Percentiles rank a stretch among this genome's conserved stretches.
Evolutionary conservation across 2,329 filamentous ascomycete genomes (phyloP).

Genomic region (Chalaropsis ovoidea): DNA sequence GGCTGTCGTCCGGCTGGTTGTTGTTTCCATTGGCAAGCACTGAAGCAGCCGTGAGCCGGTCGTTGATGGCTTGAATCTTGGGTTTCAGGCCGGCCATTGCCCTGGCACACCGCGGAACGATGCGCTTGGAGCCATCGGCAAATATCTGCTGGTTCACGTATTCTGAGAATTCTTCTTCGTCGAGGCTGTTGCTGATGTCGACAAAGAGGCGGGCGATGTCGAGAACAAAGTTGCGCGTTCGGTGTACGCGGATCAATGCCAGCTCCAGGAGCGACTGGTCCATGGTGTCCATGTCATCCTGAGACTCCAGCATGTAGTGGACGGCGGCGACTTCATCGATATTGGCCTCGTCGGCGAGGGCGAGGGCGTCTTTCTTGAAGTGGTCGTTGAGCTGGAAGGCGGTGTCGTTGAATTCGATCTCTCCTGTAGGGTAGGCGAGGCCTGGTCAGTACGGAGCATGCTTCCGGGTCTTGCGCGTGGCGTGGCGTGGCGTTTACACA

Average conservation of each 20-base stretch:
- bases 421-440: slow-evolving; percentile 46
- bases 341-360: slow-evolving; percentile 78
- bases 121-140: slow-evolving; percentile 44
- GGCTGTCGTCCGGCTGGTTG: slow-evolving; percentile 46
- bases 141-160: slow-evolving; percentile 50
- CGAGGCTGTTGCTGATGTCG: slow-evolving; percentile 46
- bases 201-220: slow-evolving; percentile 75
- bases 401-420: slow-evolving; percentile 59
- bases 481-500: slow-evolving; percentile 33
- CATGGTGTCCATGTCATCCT: slow-evolving; percentile 56
- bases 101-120: slow-evolving; percentile 63
- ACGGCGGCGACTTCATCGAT: slow-evolving; percentile 83
- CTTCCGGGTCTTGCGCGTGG: slow-evolving; percentile 21
- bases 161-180: slow-evolving; percentile 38
- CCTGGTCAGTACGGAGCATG: not conserved
- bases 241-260: slow-evolving; percentile 79
- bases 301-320: slow-evolving; percentile 61
- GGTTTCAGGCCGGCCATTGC: slow-evolving; percentile 66
- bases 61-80: slow-evolving; percentile 65
- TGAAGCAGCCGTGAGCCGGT: slow-evolving; percentile 64
- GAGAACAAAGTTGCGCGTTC: slow-evolving; percentile 69
- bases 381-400: slow-evolving; percentile 76
- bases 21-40: slow-evolving; percentile 58
- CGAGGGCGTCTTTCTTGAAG: slow-evolving; percentile 72
- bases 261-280: slow-evolving; percentile 66